Conservation (phyloP, 2,329 filamentous ascomycete species). For the Calonectria honghensis region DNA sequence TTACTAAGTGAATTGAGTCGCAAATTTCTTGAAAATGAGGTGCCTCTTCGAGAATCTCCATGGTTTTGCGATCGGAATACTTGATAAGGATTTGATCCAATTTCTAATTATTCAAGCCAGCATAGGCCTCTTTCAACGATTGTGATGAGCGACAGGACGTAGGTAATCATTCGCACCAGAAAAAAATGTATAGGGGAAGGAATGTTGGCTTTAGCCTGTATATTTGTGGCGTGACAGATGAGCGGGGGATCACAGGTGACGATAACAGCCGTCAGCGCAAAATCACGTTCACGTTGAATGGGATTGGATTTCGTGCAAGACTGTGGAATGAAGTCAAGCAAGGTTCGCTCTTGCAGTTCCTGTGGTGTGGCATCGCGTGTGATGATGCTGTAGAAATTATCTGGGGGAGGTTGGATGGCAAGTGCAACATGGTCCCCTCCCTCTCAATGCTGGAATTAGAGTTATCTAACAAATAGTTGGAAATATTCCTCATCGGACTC, state of each 20-base stretch:
- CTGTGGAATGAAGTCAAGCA: not conserved
- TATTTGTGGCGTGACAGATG: not conserved
- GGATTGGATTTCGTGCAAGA: not conserved
- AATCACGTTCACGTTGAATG: not conserved
- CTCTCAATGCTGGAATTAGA: too few species aligned
- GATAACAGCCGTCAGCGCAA: not conserved
- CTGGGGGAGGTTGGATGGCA: not conserved
- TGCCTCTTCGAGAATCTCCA: not conserved
- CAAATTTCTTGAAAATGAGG: not conserved
- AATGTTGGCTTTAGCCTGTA: not conserved
- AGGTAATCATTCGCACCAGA: not conserved
- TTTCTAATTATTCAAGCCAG: not conserved
- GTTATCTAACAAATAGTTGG: too few species aligned
- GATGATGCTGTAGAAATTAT: not conserved
- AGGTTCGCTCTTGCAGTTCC: not conserved
- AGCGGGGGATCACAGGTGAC: not conserved
- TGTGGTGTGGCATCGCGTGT: constrained; percentile 1
- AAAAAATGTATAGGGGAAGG: not conserved
- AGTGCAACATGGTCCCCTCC: not conserved
- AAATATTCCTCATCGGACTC: too few species aligned
- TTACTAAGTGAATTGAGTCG: not conserved
- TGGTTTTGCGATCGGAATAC: not conserved
- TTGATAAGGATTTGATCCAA: not conserved
- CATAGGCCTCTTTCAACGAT: not conserved
- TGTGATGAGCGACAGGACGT: not conserved